Base-by-base conservation (phyloP, 768 basidiomycete genomes). In the Xerocomellus dryophilus region DNA sequence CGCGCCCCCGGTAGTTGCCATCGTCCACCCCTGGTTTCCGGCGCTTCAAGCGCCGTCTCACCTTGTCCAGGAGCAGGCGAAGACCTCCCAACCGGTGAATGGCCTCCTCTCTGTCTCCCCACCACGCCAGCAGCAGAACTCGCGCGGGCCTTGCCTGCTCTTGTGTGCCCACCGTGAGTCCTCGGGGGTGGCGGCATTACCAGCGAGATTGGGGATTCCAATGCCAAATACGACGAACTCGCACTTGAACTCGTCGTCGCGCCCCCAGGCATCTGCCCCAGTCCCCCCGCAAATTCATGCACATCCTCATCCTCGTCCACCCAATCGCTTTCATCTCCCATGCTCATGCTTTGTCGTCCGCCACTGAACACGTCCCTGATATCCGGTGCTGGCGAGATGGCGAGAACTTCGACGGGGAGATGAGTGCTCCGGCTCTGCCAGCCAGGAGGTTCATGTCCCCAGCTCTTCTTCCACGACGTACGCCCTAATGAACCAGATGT, bases 401-500 rank as follows among this genome's bases (percentile, higher is more conserved):
- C 80, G 12, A 91, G 75, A 9, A 91, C 88, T 66, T 93, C 90
- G 27, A 91, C 76, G 0, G 91, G 88, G 5, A 85, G 70, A 62
- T 85, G 85, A n/a, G 74, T 78, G 47, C 68, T 69, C 4, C 86
- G 80, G 34, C 75, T 78, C 59, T 88, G 85, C 89, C 90, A 92
- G 17, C 90, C 90, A 20, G 90, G 89, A 7, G 90, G 91, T 62
- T 93, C 89, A 27, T 85, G 72, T 1, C 91, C 91, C 91, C 91
- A 93, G 7, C 86, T 82, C 69, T 90, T 91, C 76, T 90, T 92
- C 91, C 91, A 93, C 66, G 87, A 87, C 20, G 86, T 84, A 29
- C 84, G 81, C 31, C 86, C 82, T 46, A 83, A 65, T 4, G 77
- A 74, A 31, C 73, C 72, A 50, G 73, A 75, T 17, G 68, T 62